phyloP scores from a whole-genome alignment of 331 rosid genomes.

The Arachis monticola region DNA sequence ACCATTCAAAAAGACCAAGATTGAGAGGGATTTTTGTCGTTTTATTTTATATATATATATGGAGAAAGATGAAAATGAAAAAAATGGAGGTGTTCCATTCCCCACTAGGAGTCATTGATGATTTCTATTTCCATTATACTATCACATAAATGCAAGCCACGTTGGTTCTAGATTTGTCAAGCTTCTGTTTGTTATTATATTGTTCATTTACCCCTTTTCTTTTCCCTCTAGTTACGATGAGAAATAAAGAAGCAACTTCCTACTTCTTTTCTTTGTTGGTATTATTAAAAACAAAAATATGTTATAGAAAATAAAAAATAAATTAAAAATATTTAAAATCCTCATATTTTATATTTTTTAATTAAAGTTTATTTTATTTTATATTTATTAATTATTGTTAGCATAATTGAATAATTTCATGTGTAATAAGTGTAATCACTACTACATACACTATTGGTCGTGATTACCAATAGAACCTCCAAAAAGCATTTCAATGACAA shows the following conservation, averaged over 20 bases:
- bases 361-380: too few species aligned
- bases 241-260: background rate
- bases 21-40: constrained; percentile 19
- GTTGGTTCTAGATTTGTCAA: constrained; percentile 14
- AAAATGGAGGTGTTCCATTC: constrained; percentile 27
- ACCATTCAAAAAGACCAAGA: constrained; percentile 21
- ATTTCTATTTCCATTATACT: constrained; percentile 9
- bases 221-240: background rate
- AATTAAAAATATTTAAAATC: too few species aligned
- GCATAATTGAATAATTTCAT: too few species aligned
- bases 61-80: background rate
- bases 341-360: too few species aligned
- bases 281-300: too few species aligned
- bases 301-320: too few species aligned
- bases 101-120: constrained; percentile 19
- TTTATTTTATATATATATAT: background rate
- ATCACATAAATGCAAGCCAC: constrained; percentile 25
- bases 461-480: too few species aligned
- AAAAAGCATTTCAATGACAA: too few species aligned
- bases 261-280: too few species aligned
- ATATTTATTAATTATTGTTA: too few species aligned
- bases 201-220: background rate
- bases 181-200: constrained; percentile 27
- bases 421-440: too few species aligned
- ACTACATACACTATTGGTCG: too few species aligned